phyloP scores from a whole-genome alignment of 257 asterid genomes.

The Nicotiana attenuata region DNA sequence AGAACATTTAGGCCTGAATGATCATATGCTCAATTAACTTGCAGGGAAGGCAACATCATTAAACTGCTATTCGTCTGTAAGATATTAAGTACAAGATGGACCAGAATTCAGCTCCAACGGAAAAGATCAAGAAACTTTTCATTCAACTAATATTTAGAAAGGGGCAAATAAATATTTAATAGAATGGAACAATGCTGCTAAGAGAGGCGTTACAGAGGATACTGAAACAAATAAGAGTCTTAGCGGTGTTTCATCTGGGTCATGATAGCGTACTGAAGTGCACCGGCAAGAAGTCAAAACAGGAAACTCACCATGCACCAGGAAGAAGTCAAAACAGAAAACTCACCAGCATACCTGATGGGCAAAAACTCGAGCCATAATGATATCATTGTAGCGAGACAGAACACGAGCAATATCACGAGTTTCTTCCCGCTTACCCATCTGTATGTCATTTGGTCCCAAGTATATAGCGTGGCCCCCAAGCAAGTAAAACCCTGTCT shows the following conservation, averaged over 20 bases:
- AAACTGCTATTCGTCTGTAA: not conserved
- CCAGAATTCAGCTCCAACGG: not conserved
- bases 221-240: not conserved
- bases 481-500: constrained; percentile 86
- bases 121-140: not conserved
- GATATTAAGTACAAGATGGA: not conserved
- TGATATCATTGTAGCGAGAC: constrained; percentile 90
- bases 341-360: constrained; percentile 94
- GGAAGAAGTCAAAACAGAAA: constrained; percentile 7
- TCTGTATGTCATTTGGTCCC: constrained; percentile 94
- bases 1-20: not conserved
- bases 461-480: constrained; percentile 96
- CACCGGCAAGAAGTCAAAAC: not conserved
- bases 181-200: not conserved
- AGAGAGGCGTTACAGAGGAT: not conserved
- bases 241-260: not conserved
- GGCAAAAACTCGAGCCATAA: constrained; percentile 96
- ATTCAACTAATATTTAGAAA: not conserved
- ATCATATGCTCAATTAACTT: not conserved
- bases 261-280: not conserved
- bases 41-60: not conserved
- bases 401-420: constrained; percentile 96
- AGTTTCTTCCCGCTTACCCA: constrained; percentile 99
- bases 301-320: constrained; percentile 34
- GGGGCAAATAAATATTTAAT: not conserved